Base-by-base conservation (phyloP, 1,284 basidiomycete genomes). In the Agroathelia rolfsii region DNA sequence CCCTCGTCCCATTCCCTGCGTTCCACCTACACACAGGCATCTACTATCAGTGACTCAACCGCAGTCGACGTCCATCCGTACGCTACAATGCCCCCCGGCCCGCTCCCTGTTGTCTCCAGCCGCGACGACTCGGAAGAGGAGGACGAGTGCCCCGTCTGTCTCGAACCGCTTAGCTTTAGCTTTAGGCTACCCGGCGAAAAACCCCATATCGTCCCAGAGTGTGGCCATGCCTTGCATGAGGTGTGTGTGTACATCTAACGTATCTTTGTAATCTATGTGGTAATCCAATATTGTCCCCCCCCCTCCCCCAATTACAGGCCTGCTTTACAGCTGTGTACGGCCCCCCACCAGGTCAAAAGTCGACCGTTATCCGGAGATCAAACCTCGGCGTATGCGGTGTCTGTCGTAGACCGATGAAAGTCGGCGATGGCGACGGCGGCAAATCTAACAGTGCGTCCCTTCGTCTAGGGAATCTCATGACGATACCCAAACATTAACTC, bases 281-380 rank as follows among this genome's bases (percentile, higher is more conserved):
- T n/a, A n/a, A n/a, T n/a, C n/a, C n/a, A n/a, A n/a, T n/a, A n/a
- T n/a, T n/a, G n/a, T n/a, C n/a, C n/a, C n/a, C n/a, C n/a, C n/a
- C n/a, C n/a, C n/a, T n/a, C 8, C 34, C 27, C 4, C n/a, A n/a
- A n/a, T n/a, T n/a, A 6, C 36, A 93, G 87, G 90, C 89, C 12
- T 96, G 93, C 59, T 96, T 95, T 53, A 86, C 78, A 6, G 86
- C 89, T 9, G 93, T 96, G 4, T 98, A 98, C 56, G 93, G 93
- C 9, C 81, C 81, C 1, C 76, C 81, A 2, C 83, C 86, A 4
- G 68, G 58, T n/a, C 67, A 73, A 38, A 64, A 61, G 35, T 61
- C 66, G 2, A 59, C 60, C 10, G 53, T 75, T 11, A 66, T 81
- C 26, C 64, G 78, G 50, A 81, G 82, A 51, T 70, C 77, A 16